Evolutionary conservation across 257 asterid genomes (phyloP), one percentile per base, ranked within the genome.

Genomic region (Orobanche coerulescens): DNA sequence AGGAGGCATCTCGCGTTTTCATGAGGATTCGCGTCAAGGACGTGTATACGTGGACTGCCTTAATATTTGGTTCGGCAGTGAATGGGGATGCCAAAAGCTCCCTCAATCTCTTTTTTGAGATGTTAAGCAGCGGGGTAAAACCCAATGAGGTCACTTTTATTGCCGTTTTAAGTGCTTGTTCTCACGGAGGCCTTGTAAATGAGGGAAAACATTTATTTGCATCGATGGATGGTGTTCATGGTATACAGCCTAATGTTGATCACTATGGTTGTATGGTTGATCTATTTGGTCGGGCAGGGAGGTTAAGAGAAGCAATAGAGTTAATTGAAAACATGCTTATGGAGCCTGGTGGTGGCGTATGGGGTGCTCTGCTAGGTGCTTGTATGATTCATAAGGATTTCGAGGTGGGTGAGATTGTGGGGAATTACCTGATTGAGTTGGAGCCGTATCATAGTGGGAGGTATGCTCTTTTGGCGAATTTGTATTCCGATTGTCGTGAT

Each of bases 261-360:
- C 85, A 81, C 70, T 81, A 76, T 37, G 82, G 85, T 19, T 84
- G 88, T 43, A 78, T 84, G 83, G 83, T 81, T 19, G 82, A 78
- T 72, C 83, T 84, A 6, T 68, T 84, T 10, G 82, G 88, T 2
- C 77, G 88, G 55, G 82, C 83, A 1, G 88, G 92, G 53, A n/a
- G 49, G 6, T 26, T 84, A 40, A 49, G 23, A n/a, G 84, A 81
- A 42, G 84, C 88, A 0, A 63, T 69, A 5, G 62, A 63, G 69
- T 28, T 81, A 75, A 75, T 84, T 3, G 63, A 46, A 42, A 62
- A 42, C 19, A 78, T 83, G 84, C 77, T 74, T 5, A 23, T 75
- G 74, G 75, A 64, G 72, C 77, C 85, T 5, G 70, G 68, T 58
- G 78, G 49, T 1, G 68, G 71, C 14, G 19, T 75, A 12, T 76